These are phyloP conservation scores for Parathielavia appendiculata DNA, from an alignment of 495 filamentous ascomycete genomes.

Conservation along the genomic window DNA sequence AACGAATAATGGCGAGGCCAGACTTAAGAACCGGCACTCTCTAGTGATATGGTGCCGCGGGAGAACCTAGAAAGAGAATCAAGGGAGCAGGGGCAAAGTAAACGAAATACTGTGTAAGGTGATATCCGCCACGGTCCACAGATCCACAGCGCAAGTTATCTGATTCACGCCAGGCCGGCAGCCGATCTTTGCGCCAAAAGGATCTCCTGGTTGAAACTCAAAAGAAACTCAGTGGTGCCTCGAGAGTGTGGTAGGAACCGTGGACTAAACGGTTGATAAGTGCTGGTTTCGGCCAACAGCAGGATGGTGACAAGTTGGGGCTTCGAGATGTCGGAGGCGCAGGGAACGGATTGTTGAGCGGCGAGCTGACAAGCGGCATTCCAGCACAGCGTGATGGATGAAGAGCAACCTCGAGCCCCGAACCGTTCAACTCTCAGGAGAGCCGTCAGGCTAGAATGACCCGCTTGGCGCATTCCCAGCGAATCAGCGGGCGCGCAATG, in stretches of 20 bases:
- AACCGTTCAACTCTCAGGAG: not conserved
- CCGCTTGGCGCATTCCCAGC: conserved; percentile 10
- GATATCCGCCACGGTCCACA: not conserved
- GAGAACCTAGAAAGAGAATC: not conserved
- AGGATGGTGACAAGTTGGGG: not conserved
- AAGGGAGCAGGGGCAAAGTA: not conserved
- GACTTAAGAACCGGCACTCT: not conserved
- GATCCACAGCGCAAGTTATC: conserved; percentile 21
- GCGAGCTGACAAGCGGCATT: conserved; percentile 1
- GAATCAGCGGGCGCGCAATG: conserved; percentile 27
- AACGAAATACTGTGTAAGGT: conserved; percentile 6
- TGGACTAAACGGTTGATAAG: not conserved
- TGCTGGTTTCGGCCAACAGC: not conserved
- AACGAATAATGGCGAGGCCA: not conserved
- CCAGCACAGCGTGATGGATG: not conserved
- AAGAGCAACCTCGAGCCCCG: not conserved
- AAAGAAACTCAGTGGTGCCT: not conserved
- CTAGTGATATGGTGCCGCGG: not conserved
- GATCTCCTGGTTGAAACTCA: not conserved
- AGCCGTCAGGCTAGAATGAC: conserved; percentile 8
- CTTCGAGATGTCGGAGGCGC: not conserved
- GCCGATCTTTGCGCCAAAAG: not conserved
- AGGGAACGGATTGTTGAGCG: not conserved
- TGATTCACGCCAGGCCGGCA: conserved; percentile 16
- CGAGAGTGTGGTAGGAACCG: not conserved